Evolutionary conservation across 495 filamentous ascomycete species (phyloP).

Genomic region (Thermothielavioides terrestris): DNA sequence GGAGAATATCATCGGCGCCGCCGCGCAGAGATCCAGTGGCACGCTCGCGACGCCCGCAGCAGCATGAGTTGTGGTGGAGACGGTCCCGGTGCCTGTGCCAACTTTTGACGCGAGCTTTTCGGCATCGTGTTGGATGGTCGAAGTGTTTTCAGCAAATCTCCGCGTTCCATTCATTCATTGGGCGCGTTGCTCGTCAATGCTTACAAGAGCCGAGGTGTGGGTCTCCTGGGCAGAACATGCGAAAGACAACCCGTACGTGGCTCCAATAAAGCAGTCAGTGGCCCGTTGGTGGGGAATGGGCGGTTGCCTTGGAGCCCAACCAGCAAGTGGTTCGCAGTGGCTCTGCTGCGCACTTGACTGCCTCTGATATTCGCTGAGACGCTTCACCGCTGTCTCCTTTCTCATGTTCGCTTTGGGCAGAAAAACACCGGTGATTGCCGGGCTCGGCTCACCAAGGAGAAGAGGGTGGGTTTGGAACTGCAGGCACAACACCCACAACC

Average conservation of each 20-base stretch:
- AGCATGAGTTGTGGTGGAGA: slow-evolving; percentile 22
- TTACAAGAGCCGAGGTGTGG: slow-evolving; percentile 23
- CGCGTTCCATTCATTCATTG: slow-evolving; percentile 17
- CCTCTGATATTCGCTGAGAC: too few relatives aligned
- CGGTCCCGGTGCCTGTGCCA: neutral
- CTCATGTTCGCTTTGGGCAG: slow-evolving; percentile 20
- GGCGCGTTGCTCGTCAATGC: slow-evolving; percentile 12
- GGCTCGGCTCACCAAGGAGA: slow-evolving; percentile 9
- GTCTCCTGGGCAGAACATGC: slow-evolving; percentile 28
- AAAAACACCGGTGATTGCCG: slow-evolving; percentile 16
- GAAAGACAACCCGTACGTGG: slow-evolving; percentile 24
- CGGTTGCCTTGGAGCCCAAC: slow-evolving; percentile 27
- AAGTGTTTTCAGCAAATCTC: neutral
- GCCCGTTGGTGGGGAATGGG: slow-evolving; percentile 12
- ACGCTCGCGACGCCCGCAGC: slow-evolving; percentile 14
- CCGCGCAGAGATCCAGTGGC: slow-evolving; percentile 21
- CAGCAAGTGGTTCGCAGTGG: slow-evolving; percentile 9
- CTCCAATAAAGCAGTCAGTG: slow-evolving; percentile 22
- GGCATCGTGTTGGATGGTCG: neutral
- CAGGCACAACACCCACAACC: neutral
- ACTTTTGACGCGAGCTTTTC: neutral
- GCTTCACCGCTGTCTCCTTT: too few relatives aligned
- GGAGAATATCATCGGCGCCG: slow-evolving; percentile 2
- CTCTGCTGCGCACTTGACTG: too few relatives aligned
- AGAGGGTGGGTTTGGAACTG: slow-evolving; percentile 8